Conservation (phyloP, 805 yeast genomes). For the Nakazawaea sp. region DNA sequence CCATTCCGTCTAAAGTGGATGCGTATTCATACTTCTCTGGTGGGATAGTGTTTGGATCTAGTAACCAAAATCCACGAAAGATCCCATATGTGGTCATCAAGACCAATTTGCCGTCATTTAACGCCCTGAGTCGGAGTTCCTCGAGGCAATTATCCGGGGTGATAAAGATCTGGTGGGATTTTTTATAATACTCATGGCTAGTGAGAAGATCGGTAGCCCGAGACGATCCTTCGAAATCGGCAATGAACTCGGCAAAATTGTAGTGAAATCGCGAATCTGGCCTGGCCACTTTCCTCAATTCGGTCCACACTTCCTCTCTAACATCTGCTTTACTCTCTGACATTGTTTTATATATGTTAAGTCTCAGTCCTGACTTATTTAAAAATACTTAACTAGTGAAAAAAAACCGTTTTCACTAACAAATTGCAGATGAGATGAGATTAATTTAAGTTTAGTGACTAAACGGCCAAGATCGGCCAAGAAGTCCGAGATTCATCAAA, state of each 20-base stretch:
- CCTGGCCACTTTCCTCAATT: slow-evolving; percentile 21
- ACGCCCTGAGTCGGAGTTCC: slow-evolving; percentile 17
- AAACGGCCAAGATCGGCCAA: too few species aligned
- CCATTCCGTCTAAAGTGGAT: slow-evolving; percentile 25
- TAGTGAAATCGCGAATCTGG: slow-evolving; percentile 24
- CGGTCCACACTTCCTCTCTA: slow-evolving; percentile 20
- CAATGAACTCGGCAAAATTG: slow-evolving; percentile 24
- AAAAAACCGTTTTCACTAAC: too few species aligned
- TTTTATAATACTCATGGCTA: slow-evolving; percentile 12
- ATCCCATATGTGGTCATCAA: slow-evolving; percentile 25
- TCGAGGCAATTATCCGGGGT: slow-evolving; percentile 26
- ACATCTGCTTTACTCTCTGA: slow-evolving; percentile 17
- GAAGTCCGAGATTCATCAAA: too few species aligned
- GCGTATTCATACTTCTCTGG: slow-evolving; percentile 16
- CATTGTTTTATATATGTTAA: neutral
- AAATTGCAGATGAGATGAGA: too few species aligned
- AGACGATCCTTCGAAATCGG: slow-evolving; percentile 23
- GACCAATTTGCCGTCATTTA: slow-evolving; percentile 19
- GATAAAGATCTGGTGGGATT: slow-evolving; percentile 17
- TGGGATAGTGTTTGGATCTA: slow-evolving; percentile 19
- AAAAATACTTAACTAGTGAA: too few species aligned
- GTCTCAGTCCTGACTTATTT: too few species aligned
- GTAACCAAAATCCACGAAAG: slow-evolving; percentile 20
- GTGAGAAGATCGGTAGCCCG: slow-evolving; percentile 16
- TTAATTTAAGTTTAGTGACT: too few species aligned